A percentile compares a stretch with the other conserved stretches of the same genome.
Conservation (phyloP, 371 early-diverging fungal species). For the Actinomucor elegans region DNA sequence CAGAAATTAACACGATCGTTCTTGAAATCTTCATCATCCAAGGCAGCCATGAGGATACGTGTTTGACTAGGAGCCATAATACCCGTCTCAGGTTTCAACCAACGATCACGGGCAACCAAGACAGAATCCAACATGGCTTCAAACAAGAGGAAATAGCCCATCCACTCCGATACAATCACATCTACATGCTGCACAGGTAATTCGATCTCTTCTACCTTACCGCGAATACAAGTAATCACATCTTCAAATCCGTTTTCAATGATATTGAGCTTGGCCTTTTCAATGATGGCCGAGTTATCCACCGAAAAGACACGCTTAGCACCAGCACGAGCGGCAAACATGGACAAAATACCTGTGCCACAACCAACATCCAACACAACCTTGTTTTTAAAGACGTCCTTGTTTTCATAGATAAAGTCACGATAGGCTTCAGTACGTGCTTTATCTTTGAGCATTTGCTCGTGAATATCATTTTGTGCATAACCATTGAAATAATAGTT, state of each 20-base stretch:
- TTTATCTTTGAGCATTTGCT: conserved; percentile 72
- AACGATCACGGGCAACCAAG: conserved; percentile 80
- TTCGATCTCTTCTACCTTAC: conserved; percentile 83
- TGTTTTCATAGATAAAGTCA: conserved; percentile 80
- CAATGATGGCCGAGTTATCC: conserved; percentile 84
- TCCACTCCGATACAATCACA: conserved; percentile 91
- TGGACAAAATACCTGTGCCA: conserved; percentile 17
- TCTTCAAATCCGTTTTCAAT: conserved; percentile 76
- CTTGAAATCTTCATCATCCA: conserved; percentile 80
- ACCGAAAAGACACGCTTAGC: conserved; percentile 73
- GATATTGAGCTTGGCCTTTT: conserved; percentile 77
- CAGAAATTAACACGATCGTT: conserved; percentile 79
- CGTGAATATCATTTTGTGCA: conserved; percentile 72
- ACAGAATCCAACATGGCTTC: conserved; percentile 92
- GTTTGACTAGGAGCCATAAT: conserved; percentile 79
- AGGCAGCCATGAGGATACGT: conserved; percentile 71
- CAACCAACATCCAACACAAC: conserved; percentile 34
- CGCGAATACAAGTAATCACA: conserved; percentile 70
- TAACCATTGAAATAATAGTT: conserved; percentile 89
- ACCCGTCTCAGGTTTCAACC: conserved; percentile 69
- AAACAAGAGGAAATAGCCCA: conserved; percentile 88
- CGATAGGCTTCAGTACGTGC: conserved; percentile 83
- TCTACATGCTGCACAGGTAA: conserved; percentile 81
- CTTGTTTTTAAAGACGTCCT: conserved; percentile 84
- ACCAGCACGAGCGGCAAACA: conserved; percentile 22